These are phyloP conservation scores for Penicillium steckii DNA, from an alignment of 495 filamentous ascomycete genomes.

Conservation along the genomic window DNA sequence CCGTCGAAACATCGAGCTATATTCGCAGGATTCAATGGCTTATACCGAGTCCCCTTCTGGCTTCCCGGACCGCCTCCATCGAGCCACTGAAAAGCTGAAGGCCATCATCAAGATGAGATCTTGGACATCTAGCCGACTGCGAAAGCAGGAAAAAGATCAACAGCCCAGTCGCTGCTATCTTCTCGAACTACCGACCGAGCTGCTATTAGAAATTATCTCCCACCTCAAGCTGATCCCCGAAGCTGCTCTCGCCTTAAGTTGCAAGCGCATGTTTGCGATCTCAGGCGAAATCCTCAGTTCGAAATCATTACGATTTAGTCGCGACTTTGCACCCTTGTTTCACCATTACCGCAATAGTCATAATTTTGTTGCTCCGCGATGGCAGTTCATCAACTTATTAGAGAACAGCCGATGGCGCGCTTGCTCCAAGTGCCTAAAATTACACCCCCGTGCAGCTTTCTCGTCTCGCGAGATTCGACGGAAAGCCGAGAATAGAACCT, in stretches of 20 bases:
- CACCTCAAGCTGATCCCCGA: constrained; percentile 39
- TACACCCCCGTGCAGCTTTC: constrained; percentile 41
- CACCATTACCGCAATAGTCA: constrained; percentile 45
- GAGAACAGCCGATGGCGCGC: constrained; percentile 41
- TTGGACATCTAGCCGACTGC: constrained; percentile 22
- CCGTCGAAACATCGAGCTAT: constrained; percentile 8
- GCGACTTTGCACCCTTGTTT: constrained; percentile 47
- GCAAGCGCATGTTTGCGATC: constrained; percentile 43
- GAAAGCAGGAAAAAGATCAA: constrained; percentile 16
- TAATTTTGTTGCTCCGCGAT: constrained; percentile 40
- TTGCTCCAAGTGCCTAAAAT: constrained; percentile 46
- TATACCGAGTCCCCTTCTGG: constrained; percentile 16
- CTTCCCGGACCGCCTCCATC: constrained; percentile 32
- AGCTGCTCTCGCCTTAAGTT: constrained; percentile 44
- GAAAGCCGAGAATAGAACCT: constrained; percentile 36
- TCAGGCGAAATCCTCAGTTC: constrained; percentile 34
- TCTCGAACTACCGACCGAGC: constrained; percentile 44
- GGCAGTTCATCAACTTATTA: constrained; percentile 41
- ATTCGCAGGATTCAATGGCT: constrained; percentile 14
- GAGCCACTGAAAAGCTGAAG: constrained; percentile 35
- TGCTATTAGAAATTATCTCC: constrained; percentile 42
- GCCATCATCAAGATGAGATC: constrained; percentile 32
- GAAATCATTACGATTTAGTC: constrained; percentile 40
- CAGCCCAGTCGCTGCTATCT: constrained; percentile 32
- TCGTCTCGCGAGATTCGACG: constrained; percentile 35